Evolutionary conservation across 139 green algal genomes (phyloP).

Genomic region (Cymbomonas tetramitiformis): DNA sequence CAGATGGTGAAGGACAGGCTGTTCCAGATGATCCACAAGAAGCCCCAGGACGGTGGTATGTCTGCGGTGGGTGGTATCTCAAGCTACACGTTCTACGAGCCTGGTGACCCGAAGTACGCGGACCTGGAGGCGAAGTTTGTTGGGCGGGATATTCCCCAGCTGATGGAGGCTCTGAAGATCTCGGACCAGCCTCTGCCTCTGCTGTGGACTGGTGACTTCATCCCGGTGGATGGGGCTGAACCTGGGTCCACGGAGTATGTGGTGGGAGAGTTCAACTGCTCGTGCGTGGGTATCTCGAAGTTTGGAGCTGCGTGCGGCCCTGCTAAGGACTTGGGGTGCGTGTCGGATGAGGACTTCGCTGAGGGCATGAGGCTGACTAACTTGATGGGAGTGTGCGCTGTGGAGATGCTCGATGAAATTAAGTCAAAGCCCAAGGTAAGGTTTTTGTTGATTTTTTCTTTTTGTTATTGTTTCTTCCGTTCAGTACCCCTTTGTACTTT

Average conservation of each 20-base stretch:
- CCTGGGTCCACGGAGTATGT: conserved; percentile 24
- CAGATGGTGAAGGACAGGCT: conserved; percentile 26
- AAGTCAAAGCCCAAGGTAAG: too few species aligned
- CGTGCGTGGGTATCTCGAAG: conserved; percentile 28
- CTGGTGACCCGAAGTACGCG: background rate
- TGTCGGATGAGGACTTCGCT: conserved; percentile 1
- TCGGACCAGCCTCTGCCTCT: conserved; percentile 12
- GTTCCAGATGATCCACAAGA: conserved; percentile 34
- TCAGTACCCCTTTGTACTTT: too few species aligned
- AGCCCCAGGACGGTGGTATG: conserved; percentile 21
- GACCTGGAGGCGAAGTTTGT: background rate
- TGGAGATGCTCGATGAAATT: background rate
- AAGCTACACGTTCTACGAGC: background rate
- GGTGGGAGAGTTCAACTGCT: conserved; percentile 34
- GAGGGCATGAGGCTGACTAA: background rate
- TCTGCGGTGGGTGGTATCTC: conserved; percentile 1
- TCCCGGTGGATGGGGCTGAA: conserved; percentile 18
- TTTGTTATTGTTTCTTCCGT: too few species aligned
- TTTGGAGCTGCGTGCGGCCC: background rate
- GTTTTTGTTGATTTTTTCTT: too few species aligned
- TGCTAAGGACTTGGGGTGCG: background rate
- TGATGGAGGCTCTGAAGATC: background rate
- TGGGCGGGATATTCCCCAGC: background rate
- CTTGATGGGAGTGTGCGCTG: background rate
- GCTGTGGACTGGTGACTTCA: conserved; percentile 31